Evolutionary conservation across 2,329 filamentous ascomycete genomes (phyloP), one percentile per base, ranked within the genome.

Genomic region (Aspergillus niger): DNA sequence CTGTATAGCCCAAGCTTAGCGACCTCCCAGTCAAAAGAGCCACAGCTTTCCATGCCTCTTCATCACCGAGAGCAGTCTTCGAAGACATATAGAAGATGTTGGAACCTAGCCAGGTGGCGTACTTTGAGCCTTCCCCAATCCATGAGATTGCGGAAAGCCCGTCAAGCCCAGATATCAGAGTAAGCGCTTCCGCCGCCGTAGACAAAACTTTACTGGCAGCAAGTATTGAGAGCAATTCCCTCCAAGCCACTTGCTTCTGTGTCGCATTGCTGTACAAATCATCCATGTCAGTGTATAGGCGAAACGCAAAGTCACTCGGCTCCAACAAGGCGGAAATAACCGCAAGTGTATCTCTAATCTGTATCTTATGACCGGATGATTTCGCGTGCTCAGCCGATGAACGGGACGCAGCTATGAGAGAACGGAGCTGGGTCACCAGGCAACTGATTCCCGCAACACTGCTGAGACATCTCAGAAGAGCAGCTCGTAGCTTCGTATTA

Each of bases 371-470:
- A 57, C 67, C 70, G 50, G 77, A 76, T 58, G 73, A 75, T 53
- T 76, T 69, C 15, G 69, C 67, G 56, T 71, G 60, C 30, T 72
- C 65, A 44, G 68, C 61, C 32, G 67, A 64, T 43, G 66, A 65
- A 17, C 65, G 66, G 38, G 64, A 62, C 10, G 65, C 60, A 57
- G 70, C 62, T 52, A 88, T 82, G 17, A 91, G 78, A 20, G 83
- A 81, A 61, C 85, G 87, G 30, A 96, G 77, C 56, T 89, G 86
- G n/a, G 87, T 82, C 8, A 92, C 74, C 28, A 93, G 72, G n/a
- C 91, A 89, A 63, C 92, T 94, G 32, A 97, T 75, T 0, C 92
- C 93, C 2, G 89, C 83, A 15, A 95, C 81, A 70, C 88, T 97
- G 59, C 83, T 83, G 5, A 99, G 78, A 69, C 88, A 91, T 61